These are phyloP conservation scores for Sphaerostilbella broomeana DNA, from an alignment of 2,329 filamentous ascomycete species.

Conservation along the genomic window DNA sequence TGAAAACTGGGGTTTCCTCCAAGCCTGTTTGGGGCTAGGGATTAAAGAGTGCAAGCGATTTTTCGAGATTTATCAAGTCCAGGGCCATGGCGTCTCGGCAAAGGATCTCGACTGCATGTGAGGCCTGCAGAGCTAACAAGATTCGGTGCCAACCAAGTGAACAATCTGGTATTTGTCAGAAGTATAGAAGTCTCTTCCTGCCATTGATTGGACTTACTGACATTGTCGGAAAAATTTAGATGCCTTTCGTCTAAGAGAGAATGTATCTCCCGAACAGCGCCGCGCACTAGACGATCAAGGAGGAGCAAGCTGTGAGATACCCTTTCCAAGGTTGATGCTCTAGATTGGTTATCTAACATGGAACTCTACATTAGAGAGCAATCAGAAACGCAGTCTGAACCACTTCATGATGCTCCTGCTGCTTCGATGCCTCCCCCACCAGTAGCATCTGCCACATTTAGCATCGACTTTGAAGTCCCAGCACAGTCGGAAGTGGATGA, in stretches of 20 bases:
- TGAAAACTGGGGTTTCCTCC: too few relatives aligned
- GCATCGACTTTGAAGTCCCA: slow-evolving; percentile 45
- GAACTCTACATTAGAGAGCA: neutral
- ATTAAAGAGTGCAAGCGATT: too few relatives aligned
- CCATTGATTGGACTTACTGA: neutral
- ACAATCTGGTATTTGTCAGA: slow-evolving; percentile 43
- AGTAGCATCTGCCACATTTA: slow-evolving; percentile 43
- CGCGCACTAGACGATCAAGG: slow-evolving; percentile 43
- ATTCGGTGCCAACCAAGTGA: slow-evolving; percentile 45
- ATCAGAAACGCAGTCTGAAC: slow-evolving; percentile 17
- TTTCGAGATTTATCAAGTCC: too few relatives aligned
- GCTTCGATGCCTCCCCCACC: slow-evolving; percentile 19
- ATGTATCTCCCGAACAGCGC: slow-evolving; percentile 45
- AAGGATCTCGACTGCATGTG: slow-evolving; percentile 40
- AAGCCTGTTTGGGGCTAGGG: too few relatives aligned
- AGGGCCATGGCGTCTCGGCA: too few relatives aligned
- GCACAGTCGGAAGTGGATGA: slow-evolving; percentile 31
- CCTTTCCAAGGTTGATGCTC: neutral
- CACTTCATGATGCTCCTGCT: slow-evolving; percentile 19
- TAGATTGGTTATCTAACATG: neutral
- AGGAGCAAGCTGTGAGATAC: slow-evolving; percentile 24
- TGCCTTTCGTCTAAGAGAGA: slow-evolving; percentile 48
- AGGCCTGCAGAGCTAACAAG: slow-evolving; percentile 48
- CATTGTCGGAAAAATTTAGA: slow-evolving; percentile 29
- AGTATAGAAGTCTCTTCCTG: slow-evolving; percentile 28